Evolutionary conservation across 1,139 yeast species (phyloP).

Genomic region (Spathaspora sp.): DNA sequence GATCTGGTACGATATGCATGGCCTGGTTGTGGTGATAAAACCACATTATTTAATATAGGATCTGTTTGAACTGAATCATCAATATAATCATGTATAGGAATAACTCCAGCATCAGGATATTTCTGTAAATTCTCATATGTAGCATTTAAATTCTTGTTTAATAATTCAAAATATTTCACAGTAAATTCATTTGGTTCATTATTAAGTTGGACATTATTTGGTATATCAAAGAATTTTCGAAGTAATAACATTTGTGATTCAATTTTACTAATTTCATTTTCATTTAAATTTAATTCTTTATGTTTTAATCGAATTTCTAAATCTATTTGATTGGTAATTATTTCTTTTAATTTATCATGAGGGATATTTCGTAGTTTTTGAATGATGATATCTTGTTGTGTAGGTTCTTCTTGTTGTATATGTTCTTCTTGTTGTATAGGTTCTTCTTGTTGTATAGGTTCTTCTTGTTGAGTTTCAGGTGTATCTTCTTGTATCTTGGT

Average conservation of each 20-base stretch:
- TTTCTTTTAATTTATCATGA: constrained; percentile 36
- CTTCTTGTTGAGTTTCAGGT: background rate
- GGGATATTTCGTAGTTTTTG: constrained; percentile 34
- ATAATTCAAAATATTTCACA: constrained; percentile 41
- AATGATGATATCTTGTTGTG: constrained; percentile 16
- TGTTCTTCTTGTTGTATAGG: background rate
- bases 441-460: no score
- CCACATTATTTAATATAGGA: background rate
- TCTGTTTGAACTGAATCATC: constrained; percentile 2
- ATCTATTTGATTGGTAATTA: constrained; percentile 55
- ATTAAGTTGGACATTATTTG: constrained; percentile 32
- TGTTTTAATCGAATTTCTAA: constrained; percentile 71
- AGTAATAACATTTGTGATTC: constrained; percentile 59
- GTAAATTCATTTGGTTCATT: constrained; percentile 54
- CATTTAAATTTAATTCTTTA: constrained; percentile 57
- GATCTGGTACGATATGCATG: constrained; percentile 49
- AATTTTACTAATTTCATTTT: constrained; percentile 63
- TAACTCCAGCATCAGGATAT: constrained; percentile 2
- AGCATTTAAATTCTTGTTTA: constrained; percentile 35
- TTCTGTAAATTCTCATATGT: constrained; percentile 27
- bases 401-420: background rate
- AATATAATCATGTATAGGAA: background rate
- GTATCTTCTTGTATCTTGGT: background rate
- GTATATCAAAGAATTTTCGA: constrained; percentile 53
- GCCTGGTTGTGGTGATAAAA: constrained; percentile 5